phyloP scores from a whole-genome alignment of 2,329 filamentous ascomycete species.

The Purpureocillium lavendulum region DNA sequence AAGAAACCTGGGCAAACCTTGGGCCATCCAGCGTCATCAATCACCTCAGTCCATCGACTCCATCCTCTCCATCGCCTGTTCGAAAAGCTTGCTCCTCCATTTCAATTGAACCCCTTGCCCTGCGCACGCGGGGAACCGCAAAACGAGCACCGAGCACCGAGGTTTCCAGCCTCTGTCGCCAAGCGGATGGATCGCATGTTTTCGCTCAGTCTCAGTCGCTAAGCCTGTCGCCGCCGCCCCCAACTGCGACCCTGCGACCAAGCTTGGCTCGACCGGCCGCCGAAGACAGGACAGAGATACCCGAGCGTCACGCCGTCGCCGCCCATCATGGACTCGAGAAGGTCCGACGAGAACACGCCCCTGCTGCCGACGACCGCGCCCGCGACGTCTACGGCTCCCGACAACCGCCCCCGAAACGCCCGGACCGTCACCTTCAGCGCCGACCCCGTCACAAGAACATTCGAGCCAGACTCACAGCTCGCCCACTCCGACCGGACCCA shows the following conservation, averaged over 20 bases:
- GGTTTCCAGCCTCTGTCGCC: too few species aligned
- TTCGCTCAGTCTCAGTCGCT: too few species aligned
- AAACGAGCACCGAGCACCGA: too few species aligned
- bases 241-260: not conserved
- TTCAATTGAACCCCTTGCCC: not conserved
- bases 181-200: too few species aligned
- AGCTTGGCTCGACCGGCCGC: too few species aligned
- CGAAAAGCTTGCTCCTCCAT: not conserved
- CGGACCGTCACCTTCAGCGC: conserved; percentile 74
- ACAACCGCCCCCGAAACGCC: conserved; percentile 31
- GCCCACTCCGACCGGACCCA: conserved; percentile 13
- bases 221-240: not conserved
- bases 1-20: not conserved
- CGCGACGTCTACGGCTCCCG: not conserved
- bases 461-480: conserved; percentile 38
- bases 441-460: conserved; percentile 54
- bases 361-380: conserved; percentile 1
- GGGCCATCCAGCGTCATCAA: not conserved
- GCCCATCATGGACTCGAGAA: conserved; percentile 1
- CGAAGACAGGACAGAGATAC: too few species aligned
- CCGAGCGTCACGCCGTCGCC: not conserved
- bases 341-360: conserved; percentile 4
- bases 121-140: too few species aligned
- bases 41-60: not conserved
- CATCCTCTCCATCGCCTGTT: not conserved